These are phyloP conservation scores for Sporothrix luriei DNA, from an alignment of 2,329 filamentous ascomycete species.

Conservation along the genomic window DNA sequence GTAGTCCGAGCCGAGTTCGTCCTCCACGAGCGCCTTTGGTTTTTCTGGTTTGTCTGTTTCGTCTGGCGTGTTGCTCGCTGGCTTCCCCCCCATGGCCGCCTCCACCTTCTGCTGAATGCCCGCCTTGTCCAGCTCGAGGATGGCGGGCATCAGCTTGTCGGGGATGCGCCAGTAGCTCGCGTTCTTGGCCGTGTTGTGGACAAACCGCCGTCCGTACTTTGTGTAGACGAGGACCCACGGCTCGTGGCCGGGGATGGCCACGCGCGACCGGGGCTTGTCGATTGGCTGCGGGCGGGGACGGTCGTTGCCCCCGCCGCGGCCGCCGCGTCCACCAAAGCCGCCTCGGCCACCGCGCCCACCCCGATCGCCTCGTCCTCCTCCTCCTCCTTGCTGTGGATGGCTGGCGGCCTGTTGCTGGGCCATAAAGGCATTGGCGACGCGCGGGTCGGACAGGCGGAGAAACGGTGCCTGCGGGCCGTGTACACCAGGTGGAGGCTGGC, in stretches of 20 bases:
- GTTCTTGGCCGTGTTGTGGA: conserved; percentile 82
- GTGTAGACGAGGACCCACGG: conserved; percentile 95
- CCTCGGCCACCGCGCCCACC: background rate
- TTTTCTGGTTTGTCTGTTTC: background rate
- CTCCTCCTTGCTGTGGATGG: conserved; percentile 40
- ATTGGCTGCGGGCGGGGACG: conserved; percentile 67
- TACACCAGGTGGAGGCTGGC: background rate
- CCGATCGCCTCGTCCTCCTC: conserved; percentile 32
- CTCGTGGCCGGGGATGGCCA: conserved; percentile 75
- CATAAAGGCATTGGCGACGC: conserved; percentile 63
- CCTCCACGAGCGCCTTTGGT: conserved; percentile 33
- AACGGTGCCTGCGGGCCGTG: conserved; percentile 47
- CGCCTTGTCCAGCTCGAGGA: conserved; percentile 71
- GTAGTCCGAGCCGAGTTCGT: conserved; percentile 69
- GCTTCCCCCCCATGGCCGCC: background rate
- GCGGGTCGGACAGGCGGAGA: conserved; percentile 55
- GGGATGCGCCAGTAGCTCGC: conserved; percentile 96
- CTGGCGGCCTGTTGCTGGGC: conserved; percentile 48
- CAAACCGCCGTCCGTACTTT: conserved; percentile 84
- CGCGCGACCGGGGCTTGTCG: conserved; percentile 80
- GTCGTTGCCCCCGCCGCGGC: conserved; percentile 49
- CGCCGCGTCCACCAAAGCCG: background rate
- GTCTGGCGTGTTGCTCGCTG: background rate
- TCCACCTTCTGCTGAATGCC: conserved; percentile 60
- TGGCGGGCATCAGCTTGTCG: conserved; percentile 77